These are phyloP conservation scores for Lasiodiplodia hormozganensis DNA, from an alignment of 2,329 filamentous ascomycete species.

Conservation along the genomic window DNA sequence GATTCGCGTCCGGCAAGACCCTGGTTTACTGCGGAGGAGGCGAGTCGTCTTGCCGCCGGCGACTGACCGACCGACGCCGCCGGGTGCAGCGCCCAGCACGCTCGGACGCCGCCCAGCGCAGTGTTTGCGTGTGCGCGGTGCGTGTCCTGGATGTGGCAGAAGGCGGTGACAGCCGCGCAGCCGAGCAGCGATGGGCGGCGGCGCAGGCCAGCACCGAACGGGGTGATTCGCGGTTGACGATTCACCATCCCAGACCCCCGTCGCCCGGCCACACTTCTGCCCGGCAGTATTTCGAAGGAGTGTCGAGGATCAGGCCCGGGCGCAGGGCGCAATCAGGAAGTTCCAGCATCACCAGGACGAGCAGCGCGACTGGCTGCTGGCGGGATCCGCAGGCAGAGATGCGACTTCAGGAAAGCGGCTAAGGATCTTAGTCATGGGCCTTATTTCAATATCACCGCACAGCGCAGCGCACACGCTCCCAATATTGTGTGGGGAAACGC, in stretches of 20 bases:
- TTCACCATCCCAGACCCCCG: slow-evolving; percentile 21
- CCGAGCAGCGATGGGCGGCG: slow-evolving; percentile 7
- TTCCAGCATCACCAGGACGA: slow-evolving; percentile 3
- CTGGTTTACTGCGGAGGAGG: slow-evolving; percentile 16
- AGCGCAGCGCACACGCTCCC: slow-evolving; percentile 8
- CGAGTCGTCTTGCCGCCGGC: slow-evolving; percentile 16
- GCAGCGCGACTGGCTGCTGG: slow-evolving; percentile 12
- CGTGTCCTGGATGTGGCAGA: slow-evolving; percentile 18
- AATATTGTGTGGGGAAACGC: slow-evolving; percentile 27
- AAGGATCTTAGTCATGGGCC: slow-evolving; percentile 30
- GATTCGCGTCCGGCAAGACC: slow-evolving; percentile 27
- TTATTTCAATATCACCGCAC: slow-evolving; percentile 29
- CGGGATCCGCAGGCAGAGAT: slow-evolving; percentile 26
- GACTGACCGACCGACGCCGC: background rate
- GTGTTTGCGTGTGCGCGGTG: slow-evolving; percentile 19
- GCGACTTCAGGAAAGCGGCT: slow-evolving; percentile 21
- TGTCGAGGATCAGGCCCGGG: slow-evolving; percentile 3
- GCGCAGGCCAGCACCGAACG: slow-evolving; percentile 10
- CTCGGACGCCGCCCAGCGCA: slow-evolving; percentile 1
- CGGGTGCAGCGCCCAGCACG: background rate
- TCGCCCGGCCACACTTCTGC: slow-evolving; percentile 3
- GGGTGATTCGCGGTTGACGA: slow-evolving; percentile 24
- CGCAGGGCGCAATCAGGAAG: slow-evolving; percentile 2
- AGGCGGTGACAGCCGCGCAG: slow-evolving; percentile 22
- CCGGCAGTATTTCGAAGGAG: slow-evolving; percentile 10